Evolutionary conservation across 495 filamentous ascomycete species (phyloP), one percentile per base, ranked within the genome.

Genomic region (Xylaria grammica): DNA sequence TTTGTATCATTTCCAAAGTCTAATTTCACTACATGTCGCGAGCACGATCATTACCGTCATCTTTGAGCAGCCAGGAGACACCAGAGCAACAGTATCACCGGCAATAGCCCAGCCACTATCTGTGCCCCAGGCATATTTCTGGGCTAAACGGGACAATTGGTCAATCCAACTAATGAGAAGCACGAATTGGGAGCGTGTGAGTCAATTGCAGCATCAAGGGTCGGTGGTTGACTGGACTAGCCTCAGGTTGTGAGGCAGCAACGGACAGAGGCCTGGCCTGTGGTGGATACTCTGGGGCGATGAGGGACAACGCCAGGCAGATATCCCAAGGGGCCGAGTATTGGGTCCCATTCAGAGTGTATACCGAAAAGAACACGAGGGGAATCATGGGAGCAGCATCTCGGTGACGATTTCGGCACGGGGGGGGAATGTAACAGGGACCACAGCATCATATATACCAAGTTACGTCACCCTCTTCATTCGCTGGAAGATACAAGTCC

Each of bases 241-340:
- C 26, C 32, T 46, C 13, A 52, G 58, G 46, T 36, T 52, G 30
- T 20, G 24, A 61, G 58, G 58, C 58, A 61, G 22, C 58, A 61
- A 42, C 30, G 17, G 48, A 22, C 17, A 24, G 45, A 20, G 44
- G 29, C 58, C 44, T 8, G 34, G 45, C 30, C 44, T n/a, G 29
- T 19, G 30, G 49, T 63, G 49, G 60, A 36, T 63, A 63, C 30
- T 8, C 49, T 46, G 60, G 59, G 59, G 44, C 44, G 42, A 48
- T 38, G 57, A 60, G 4, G 22, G 17, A 51, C 32, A 27, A 48
- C 17, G 8, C 56, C 19, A 59, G 56, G 56, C 40, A 59, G 40
- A 34, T 17, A 36, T 32, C 4, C 19, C 29, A 34, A 48, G 38
- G 40, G 54, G 54, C 54, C 54, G 54, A 26, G 38, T 22, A 26